Evolutionary conservation across 169 alveolate genomes (phyloP), one percentile per base, ranked within the genome.

Genomic region (Plasmodium relictum): DNA sequence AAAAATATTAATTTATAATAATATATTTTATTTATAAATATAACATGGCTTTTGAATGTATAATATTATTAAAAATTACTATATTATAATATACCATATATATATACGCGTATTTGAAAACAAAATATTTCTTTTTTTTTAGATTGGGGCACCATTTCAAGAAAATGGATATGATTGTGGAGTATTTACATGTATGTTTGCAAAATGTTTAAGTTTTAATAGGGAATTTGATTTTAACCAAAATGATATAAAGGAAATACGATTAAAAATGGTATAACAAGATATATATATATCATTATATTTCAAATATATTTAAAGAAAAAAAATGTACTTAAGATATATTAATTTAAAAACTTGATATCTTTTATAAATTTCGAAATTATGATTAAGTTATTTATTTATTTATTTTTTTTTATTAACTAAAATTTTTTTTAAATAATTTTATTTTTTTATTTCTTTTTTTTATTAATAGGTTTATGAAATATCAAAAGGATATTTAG

Each of bases 81-180:
- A n/a, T 0, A 10, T 50, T 50, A 8, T 0, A 50, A n/a, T 1
- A 50, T 50, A 10, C 16, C 18, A 20, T 58, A 20, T 58, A 20
- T 58, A 20, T 58, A 9, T 59, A 59, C 7, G 14, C 20, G 20
- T 59, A 7, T 61, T 1, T 24, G 39, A 20, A 59, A 16, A 20
- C 20, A 0, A 20, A 24, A 39, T 18, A 26, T 12, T 63, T 37
- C 6, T 3, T 37, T 31, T 22, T 68, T 39, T 12, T 14, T 37
- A 85, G 87, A 45, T 45, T 16, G 92, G 89, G 22, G 83, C 95
- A 10, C 98, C 98, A 6, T 87, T 69, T 31, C 98, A 96, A 66
- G 88, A 94, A 42, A 96, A 96, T 72, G 95, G 97, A 3, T 94
- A 94, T 22, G 98, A 96, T 56, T 96, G 98, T 63, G 98, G 98